Evolutionary conservation across 139 green algal species (phyloP), one percentile per base, ranked within the genome.

Genomic region (Tetradesmus lagerheimii): DNA sequence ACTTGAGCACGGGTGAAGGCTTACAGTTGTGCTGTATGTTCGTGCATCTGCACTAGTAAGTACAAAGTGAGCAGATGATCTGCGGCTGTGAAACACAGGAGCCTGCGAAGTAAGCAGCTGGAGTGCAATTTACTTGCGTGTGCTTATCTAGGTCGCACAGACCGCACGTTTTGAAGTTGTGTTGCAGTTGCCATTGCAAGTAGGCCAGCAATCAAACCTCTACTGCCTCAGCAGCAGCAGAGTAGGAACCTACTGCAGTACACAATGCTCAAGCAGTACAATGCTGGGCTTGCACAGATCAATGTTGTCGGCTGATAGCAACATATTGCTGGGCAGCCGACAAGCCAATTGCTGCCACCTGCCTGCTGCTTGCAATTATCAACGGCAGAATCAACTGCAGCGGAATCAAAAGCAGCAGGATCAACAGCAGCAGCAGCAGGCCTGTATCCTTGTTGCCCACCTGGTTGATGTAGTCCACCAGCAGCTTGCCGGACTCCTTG

Each of bases 401-500:
- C 45, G 14, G 45, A 12, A 57, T 57, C 45, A 31, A 71, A 20
- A 71, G 57, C 57, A 71, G 23, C 57, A 71, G 4, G 4, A 31
- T n/a, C 57, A 71, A n/a, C 57, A 71, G 57, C 50, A 64, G 11
- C 53, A 29, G 53, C 53, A 29, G 53, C 53, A 66, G 53, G 12
- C 43, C 43, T 50, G 6, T 0, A 23, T 71, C 57, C 57, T 23
- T 71, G 57, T 23, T 71, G 75, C 57, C 57, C 23, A 71, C 57
- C 57, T 35, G 27, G 89, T 90, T 87, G 14, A 81, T 35, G 39
- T 93, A 95, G 57, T 95, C 93, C 20, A 95, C 53, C 37, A 71
- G 75, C 23, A 93, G 78, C 93, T 95, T 95, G 43, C 92, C 93
- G 6, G 87, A 91, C 79, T 91, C 74, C n/a, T 77, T 74, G 79